These are phyloP conservation scores for Manihot esculenta DNA, from an alignment of 441 rosid genomes.

Conservation along the genomic window DNA sequence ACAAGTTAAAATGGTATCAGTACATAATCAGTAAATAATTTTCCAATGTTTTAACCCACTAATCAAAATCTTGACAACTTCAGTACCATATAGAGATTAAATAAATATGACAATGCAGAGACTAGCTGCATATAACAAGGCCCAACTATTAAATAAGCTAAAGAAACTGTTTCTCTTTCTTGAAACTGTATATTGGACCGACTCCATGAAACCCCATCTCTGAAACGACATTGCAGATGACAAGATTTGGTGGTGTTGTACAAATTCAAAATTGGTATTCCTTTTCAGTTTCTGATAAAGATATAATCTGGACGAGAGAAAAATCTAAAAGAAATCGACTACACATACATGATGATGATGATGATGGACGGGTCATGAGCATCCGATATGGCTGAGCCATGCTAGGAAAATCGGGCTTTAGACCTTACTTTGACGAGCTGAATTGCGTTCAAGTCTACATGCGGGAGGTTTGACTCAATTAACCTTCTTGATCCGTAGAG, in stretches of 20 bases:
- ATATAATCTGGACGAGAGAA: constrained; percentile 50
- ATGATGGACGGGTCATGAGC: too few species aligned
- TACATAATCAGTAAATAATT: too few species aligned
- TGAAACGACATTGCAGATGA: neutral
- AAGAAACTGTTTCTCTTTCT: neutral
- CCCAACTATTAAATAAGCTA: constrained; percentile 6
- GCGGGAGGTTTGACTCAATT: too few species aligned
- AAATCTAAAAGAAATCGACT: constrained; percentile 1
- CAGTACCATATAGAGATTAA: neutral
- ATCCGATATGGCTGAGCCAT: too few species aligned
- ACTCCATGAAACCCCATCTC: constrained; percentile 1
- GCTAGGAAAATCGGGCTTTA: too few species aligned
- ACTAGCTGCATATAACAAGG: constrained; percentile 14
- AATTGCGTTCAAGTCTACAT: too few species aligned
- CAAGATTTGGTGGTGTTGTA: neutral
- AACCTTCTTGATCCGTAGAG: too few species aligned
- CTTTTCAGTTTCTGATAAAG: constrained; percentile 49
- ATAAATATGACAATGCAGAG: constrained; percentile 13
- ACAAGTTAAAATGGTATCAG: too few species aligned
- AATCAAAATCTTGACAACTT: constrained; percentile 5
- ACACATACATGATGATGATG: neutral
- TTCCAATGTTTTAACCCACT: neutral
- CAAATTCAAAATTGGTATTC: neutral
- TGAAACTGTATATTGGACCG: neutral
- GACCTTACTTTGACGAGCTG: too few species aligned